phyloP scores from a whole-genome alignment of 495 filamentous ascomycete genomes.

The Aspergillus leporis region DNA sequence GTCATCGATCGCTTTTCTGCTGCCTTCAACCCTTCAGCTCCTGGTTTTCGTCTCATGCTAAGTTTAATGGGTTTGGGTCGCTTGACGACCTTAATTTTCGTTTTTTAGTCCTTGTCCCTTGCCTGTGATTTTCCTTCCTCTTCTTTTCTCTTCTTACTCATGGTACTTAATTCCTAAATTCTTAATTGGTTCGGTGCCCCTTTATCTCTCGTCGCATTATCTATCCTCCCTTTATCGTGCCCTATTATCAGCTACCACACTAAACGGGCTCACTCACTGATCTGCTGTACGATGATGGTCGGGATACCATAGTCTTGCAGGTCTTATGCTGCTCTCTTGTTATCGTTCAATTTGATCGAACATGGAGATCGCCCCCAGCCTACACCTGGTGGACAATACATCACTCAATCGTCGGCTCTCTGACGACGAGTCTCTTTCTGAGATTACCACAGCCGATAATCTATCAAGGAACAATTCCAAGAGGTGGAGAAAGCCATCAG shows the following conservation, averaged over 20 bases:
- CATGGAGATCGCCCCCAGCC: conserved; percentile 30
- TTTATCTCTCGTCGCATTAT: background rate
- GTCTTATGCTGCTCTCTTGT: background rate
- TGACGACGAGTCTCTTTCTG: conserved; percentile 22
- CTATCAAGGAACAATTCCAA: conserved; percentile 27
- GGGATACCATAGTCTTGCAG: background rate
- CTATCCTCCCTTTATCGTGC: background rate
- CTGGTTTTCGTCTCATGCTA: background rate
- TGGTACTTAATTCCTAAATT: background rate
- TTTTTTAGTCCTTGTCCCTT: background rate
- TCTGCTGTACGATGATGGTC: background rate
- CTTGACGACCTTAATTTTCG: background rate
- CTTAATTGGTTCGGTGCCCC: background rate
- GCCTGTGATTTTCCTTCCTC: background rate
- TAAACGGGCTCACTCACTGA: background rate
- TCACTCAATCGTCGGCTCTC: conserved; percentile 28
- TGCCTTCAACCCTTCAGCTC: conserved; percentile 6
- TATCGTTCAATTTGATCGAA: background rate
- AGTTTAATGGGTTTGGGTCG: background rate
- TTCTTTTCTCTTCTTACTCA: background rate
- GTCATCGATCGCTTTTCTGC: conserved; percentile 29
- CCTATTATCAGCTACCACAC: background rate
- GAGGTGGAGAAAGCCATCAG: conserved; percentile 36
- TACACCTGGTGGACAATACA: conserved; percentile 46
- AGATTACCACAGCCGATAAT: conserved; percentile 21